A percentile compares a stretch with the other conserved stretches of the same genome.
Conservation (phyloP, 306 rosid species). For the barrel medic (Medicago truncatula) region MtrunA17r5.0-ANR NC_053042.1:34020501-34021000, state of each 20-base stretch:
- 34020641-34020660: slow-evolving; percentile 91
- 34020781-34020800: slow-evolving; percentile 87
- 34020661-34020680: slow-evolving; percentile 79
- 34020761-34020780: slow-evolving; percentile 85
- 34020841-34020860: slow-evolving; percentile 85
- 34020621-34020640: slow-evolving; percentile 82
- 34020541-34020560: slow-evolving; percentile 75
- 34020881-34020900: slow-evolving; percentile 81
- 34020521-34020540: slow-evolving; percentile 73
- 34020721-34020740: slow-evolving; percentile 79
- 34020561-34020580: slow-evolving; percentile 89
- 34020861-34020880: slow-evolving; percentile 73
- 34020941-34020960: slow-evolving; percentile 70
- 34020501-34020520: slow-evolving; percentile 91
- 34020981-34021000: slow-evolving; percentile 78
- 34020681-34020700: slow-evolving; percentile 61
- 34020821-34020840: slow-evolving; percentile 79
- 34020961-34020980: slow-evolving; percentile 84
- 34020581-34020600: slow-evolving; percentile 81
- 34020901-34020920: slow-evolving; percentile 70
- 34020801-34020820: slow-evolving; percentile 82
- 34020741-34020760: slow-evolving; percentile 76
- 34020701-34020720: slow-evolving; percentile 87
- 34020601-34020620: slow-evolving; percentile 77
- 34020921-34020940: slow-evolving; percentile 77